Conservation (phyloP, 108 stramenopile genomes). For the Discostella pseudostelligera region DNA sequence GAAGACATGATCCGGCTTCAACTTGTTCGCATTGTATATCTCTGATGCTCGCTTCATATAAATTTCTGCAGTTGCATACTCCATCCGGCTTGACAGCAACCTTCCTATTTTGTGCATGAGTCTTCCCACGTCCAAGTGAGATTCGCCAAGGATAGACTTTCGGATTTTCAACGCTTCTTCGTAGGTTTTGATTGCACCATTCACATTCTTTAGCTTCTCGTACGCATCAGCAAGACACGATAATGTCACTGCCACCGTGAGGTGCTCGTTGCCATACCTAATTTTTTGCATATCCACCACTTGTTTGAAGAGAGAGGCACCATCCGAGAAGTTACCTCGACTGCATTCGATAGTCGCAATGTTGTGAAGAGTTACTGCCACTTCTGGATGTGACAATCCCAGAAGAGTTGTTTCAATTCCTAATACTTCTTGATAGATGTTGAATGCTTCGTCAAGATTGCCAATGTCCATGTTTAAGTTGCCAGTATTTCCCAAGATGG, state of each 20-base stretch:
- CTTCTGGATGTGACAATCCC: conserved; percentile 83
- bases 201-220: conserved; percentile 64
- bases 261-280: conserved; percentile 62
- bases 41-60: conserved; percentile 58
- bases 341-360: conserved; percentile 89
- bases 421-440: conserved; percentile 83
- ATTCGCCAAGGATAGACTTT: conserved; percentile 46
- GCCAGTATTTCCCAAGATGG: conserved; percentile 83
- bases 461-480: conserved; percentile 87
- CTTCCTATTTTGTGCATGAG: conserved; percentile 82
- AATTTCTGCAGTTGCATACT: conserved; percentile 58
- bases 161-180: conserved; percentile 73
- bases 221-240: conserved; percentile 85
- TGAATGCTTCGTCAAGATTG: conserved; percentile 74
- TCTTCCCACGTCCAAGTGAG: conserved; percentile 72
- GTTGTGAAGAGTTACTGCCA: conserved; percentile 84
- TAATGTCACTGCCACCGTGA: conserved; percentile 66
- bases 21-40: conserved; percentile 69
- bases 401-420: conserved; percentile 82
- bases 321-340: conserved; percentile 68
- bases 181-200: conserved; percentile 61
- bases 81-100: conserved; percentile 47
- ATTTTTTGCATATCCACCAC: conserved; percentile 77
- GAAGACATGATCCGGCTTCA: conserved; percentile 69
- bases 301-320: conserved; percentile 66